Evolutionary conservation across 106 monocot species (phyloP).

Genomic region (Ottelia alismoides): DNA sequence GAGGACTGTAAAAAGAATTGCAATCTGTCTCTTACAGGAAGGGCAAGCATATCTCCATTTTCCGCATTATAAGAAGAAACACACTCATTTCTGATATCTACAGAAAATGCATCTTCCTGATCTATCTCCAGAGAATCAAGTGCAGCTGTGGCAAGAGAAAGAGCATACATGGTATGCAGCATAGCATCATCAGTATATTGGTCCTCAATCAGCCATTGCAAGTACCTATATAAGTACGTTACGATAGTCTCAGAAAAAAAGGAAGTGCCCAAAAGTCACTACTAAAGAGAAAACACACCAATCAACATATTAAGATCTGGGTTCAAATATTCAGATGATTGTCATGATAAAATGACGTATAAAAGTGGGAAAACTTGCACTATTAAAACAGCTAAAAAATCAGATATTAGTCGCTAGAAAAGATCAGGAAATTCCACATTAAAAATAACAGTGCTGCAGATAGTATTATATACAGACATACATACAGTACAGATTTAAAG

Average conservation of each 20-base stretch:
- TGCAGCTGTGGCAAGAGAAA: constrained; percentile 81
- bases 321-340: too few relatives aligned
- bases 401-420: not conserved
- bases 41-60: constrained; percentile 5
- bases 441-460: too few relatives aligned
- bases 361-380: too few relatives aligned
- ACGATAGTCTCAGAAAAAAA: too few relatives aligned
- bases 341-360: too few relatives aligned
- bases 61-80: not conserved
- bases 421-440: not conserved
- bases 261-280: too few relatives aligned
- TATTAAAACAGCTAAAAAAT: too few relatives aligned
- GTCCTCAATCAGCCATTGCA: constrained; percentile 99
- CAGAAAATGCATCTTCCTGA: not conserved
- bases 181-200: constrained; percentile 71
- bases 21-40: constrained; percentile 60
- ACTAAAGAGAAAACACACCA: too few relatives aligned
- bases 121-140: constrained; percentile 29
- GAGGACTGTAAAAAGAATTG: constrained; percentile 82
- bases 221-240: constrained; percentile 40
- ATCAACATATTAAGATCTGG: too few relatives aligned
- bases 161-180: constrained; percentile 88
- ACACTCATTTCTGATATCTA: constrained; percentile 2
- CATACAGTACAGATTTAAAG: too few relatives aligned
- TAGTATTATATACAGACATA: too few relatives aligned